These are phyloP conservation scores for Mucor plumbeus DNA, from an alignment of 371 early-diverging fungal species.

Conservation along the genomic window DNA sequence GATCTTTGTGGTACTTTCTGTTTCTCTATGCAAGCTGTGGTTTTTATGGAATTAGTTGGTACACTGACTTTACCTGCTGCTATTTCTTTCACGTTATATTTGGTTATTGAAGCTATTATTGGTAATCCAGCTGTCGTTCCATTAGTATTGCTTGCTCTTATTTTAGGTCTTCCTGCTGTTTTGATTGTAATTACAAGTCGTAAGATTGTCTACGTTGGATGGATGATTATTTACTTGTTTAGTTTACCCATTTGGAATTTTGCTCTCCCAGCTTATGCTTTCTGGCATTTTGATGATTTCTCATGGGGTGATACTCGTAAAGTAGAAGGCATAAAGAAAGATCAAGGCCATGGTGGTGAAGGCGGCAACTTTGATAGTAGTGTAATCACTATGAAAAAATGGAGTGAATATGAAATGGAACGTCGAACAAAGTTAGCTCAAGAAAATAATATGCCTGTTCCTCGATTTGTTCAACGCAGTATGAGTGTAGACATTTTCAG, in stretches of 20 bases:
- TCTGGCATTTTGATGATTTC: constrained; percentile 99
- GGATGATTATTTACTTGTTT: constrained; percentile 94
- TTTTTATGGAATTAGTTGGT: constrained; percentile 85
- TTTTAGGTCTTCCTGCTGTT: constrained; percentile 85
- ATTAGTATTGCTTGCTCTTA: constrained; percentile 66
- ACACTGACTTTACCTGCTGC: constrained; percentile 86
- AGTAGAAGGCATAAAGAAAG: constrained; percentile 69
- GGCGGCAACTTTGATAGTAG: constrained; percentile 78
- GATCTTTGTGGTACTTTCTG: constrained; percentile 92
- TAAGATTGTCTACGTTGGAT: constrained; percentile 89
- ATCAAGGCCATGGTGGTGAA: constrained; percentile 73
- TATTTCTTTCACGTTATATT: constrained; percentile 69
- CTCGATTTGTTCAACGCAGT: constrained; percentile 28
- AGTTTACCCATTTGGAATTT: constrained; percentile 97
- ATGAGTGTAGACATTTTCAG: constrained; percentile 29
- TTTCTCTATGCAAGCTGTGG: constrained; percentile 91
- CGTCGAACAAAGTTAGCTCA: constrained; percentile 36
- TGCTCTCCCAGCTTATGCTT: constrained; percentile 94
- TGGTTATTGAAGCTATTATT: constrained; percentile 53
- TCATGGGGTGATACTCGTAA: constrained; percentile 97
- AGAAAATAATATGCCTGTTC: constrained; percentile 26
- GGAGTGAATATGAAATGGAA: constrained; percentile 73
- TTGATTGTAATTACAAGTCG: constrained; percentile 90
- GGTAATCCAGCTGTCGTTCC: constrained; percentile 69
- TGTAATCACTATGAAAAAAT: constrained; percentile 63